Percentiles rank a stretch among this genome's conserved stretches.
Evolutionary conservation across 768 basidiomycete genomes (phyloP).

Genomic region (Epithele typhae): DNA sequence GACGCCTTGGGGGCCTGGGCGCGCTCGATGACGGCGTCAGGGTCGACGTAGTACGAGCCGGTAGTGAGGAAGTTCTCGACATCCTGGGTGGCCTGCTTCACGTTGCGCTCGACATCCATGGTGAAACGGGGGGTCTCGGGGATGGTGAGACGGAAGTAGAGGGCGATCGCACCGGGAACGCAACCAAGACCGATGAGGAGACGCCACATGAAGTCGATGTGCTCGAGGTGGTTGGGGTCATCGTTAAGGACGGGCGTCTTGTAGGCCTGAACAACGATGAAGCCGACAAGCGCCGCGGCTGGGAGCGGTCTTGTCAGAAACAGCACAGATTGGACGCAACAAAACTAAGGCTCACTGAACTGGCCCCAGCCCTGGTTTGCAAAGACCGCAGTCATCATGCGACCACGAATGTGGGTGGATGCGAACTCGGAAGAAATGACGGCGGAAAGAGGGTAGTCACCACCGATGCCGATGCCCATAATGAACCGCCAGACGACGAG

Average conservation of each 20-base stretch:
- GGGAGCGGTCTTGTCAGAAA: constrained; percentile 1
- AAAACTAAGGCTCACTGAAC: constrained; percentile 19
- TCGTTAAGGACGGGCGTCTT: constrained; percentile 53
- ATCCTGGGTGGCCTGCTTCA: constrained; percentile 38
- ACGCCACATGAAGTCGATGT: constrained; percentile 57
- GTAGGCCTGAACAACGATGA: constrained; percentile 65
- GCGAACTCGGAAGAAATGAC: constrained; percentile 47
- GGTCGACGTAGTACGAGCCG: background rate
- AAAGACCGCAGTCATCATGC: constrained; percentile 49
- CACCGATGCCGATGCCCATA: constrained; percentile 39
- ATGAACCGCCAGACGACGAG: constrained; percentile 84
- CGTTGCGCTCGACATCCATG: constrained; percentile 47
- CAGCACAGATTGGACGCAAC: background rate
- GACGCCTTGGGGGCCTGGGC: constrained; percentile 35
- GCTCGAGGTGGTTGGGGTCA: constrained; percentile 33
- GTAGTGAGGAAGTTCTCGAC: constrained; percentile 34
- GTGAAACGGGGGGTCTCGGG: constrained; percentile 47
- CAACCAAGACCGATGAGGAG: constrained; percentile 45
- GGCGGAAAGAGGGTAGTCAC: constrained; percentile 45
- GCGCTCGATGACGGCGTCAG: background rate
- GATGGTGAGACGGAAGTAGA: constrained; percentile 46
- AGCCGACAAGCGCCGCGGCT: constrained; percentile 68
- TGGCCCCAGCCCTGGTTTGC: constrained; percentile 44
- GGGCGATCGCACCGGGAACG: constrained; percentile 39
- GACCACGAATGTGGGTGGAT: constrained; percentile 39